Base-by-base conservation (phyloP, 257 asterid genomes). In the Eucommia ulmoides region DNA sequence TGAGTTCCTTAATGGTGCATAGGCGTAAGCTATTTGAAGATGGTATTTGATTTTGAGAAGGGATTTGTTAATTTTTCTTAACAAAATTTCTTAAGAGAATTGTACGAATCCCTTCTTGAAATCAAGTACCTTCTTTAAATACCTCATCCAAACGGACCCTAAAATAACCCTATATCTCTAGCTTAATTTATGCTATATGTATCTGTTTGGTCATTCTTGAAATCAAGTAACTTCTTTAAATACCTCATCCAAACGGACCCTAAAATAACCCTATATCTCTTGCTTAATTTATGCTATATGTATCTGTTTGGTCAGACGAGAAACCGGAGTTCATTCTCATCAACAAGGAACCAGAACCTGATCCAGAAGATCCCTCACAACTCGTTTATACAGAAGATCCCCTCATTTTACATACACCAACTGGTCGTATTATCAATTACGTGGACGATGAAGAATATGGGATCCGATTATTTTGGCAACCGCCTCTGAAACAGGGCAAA, bases 381-480 rank as follows among this genome's bases (percentile, higher is more conserved):
- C 80, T 75, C 20, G 53, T 79, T 47, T 65, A 79, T 58, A 69
- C 64, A 5, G 94, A 83, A 62, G 98, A 91, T 53, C 98, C 98
- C 16, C 67, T 76, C 53, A 86, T 91, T 63, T 56, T 91, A 52
- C 98, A 89, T 52, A 79, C 94, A 19, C 98, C 94, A 38, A 85
- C 92, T 14, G 96, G 98, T 55, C 77, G 88, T 68, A 47, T 85
- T 18, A 91, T 91, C 61, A 77, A 86, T 62, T 83, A 82, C 42
- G 66, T 86, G 45, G 98, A 91, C 5, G 96, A 91, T 41, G 96
- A 91, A 55, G 96, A 86, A 56, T 75, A 86, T 42, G 98, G 96
- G 2, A 23, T 89, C 41, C 77, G 94, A 19, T 65, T 85, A 52
- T 89, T 78, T 61, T 89, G 98, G 98, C 93, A 78, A 25, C 96